These are phyloP conservation scores for Luffa aegyptiaca DNA, from an alignment of 306 rosid species.

Conservation along the genomic window DNA sequence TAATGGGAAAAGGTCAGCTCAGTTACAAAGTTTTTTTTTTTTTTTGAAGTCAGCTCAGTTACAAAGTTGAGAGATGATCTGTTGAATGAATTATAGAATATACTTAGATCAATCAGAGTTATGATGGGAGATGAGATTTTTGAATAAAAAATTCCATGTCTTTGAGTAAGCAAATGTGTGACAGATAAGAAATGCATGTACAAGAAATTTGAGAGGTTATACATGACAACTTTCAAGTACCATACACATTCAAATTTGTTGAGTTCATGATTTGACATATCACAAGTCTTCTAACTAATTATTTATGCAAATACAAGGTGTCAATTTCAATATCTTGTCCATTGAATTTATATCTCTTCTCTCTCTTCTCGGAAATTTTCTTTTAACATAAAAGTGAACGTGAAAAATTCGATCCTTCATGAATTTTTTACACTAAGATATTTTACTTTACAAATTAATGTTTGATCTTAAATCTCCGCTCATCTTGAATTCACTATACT, in stretches of 20 bases:
- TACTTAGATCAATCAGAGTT: neutral
- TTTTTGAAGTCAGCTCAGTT: constrained; percentile 2
- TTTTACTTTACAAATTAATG: too few relatives aligned
- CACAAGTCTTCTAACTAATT: neutral
- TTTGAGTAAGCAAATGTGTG: neutral
- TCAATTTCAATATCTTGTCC: neutral
- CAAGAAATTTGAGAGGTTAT: neutral
- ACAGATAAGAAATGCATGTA: constrained; percentile 7
- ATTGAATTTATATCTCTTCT: neutral
- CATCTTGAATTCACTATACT: too few relatives aligned
- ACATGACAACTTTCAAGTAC: neutral
- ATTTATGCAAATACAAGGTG: constrained; percentile 3
- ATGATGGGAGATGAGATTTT: neutral
- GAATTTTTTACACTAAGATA: neutral
- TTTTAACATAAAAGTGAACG: neutral
- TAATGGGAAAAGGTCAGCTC: neutral
- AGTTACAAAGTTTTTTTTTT: constrained; percentile 2
- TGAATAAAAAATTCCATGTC: neutral
- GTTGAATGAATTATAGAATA: neutral
- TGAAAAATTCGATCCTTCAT: neutral
- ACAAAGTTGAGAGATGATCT: neutral
- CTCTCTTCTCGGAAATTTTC: neutral
- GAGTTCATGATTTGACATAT: constrained; percentile 2
- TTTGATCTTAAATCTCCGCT: too few relatives aligned
- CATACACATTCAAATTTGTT: neutral